Base-by-base conservation (phyloP, 179 eudicot species). In the Drosera spatulata region DNA sequence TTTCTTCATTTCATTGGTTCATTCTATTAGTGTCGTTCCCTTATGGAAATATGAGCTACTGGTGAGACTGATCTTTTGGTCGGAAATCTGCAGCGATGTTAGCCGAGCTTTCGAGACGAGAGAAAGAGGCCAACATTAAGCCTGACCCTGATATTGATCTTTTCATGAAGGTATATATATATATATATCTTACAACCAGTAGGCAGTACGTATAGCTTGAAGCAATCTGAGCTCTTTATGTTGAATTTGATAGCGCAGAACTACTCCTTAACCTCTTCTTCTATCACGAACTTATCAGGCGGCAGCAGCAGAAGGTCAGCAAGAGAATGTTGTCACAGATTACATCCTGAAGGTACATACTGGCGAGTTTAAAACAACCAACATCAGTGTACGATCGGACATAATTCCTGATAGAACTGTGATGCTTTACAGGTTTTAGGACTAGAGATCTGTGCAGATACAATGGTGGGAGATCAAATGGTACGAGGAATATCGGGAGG, bases 101-200 rank as follows among this genome's bases (percentile, higher is more conserved):
- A 55, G 82, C 79, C 56, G 82, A 77, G 55, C 63, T 77, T 57
- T 61, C 76, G 46, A 74, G 82, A 60, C 61, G 82, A 54, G 82
- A 77, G 66, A 77, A 77, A 62, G 79, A 61, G 66, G 79, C 82
- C n/a, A 71, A 74, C 38, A 71, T 74, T 66, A 74, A 74, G 65
- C 82, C 82, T 65, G 82, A 77, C 56, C 71, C 71, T 22, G 79
- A 77, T 56, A 74, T 77, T 56, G 82, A 77, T 71, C 76, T 77
- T 60, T 77, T 71, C 52, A 77, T 77, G 82, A 77, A 77, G 79
- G 82, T 71, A 65, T 61, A 39, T n/a, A n/a, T n/a, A n/a, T n/a
- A n/a, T n/a, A n/a, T 22, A 22, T 22, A 22, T 22, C 33, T 22
- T 22, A 22, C 33, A 22, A 22, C 33, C 33, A 22, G 33, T 22